Percentiles rank a stretch among this genome's conserved stretches.
These are phyloP conservation scores for Calonectria honghensis DNA, from an alignment of 2,329 filamentous ascomycete species.

Conservation along the genomic window DNA sequence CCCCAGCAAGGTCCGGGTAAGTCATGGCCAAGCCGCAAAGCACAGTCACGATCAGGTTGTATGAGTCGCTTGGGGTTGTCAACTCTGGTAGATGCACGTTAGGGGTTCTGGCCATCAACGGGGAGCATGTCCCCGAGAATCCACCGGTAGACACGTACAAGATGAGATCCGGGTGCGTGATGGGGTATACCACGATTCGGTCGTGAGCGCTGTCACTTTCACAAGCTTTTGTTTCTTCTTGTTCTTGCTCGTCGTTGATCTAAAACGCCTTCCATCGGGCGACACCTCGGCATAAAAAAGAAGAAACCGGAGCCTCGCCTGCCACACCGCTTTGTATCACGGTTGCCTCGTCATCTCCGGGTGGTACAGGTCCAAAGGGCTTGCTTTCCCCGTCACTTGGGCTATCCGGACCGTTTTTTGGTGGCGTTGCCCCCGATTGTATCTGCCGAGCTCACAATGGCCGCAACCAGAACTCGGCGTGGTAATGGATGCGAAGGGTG, in stretches of 20 bases:
- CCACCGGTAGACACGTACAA: background rate
- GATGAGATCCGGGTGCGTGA: background rate
- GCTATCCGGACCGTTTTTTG: constrained; percentile 10
- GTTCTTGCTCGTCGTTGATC: background rate
- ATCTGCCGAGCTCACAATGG: constrained; percentile 17
- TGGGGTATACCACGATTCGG: background rate
- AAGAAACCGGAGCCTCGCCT: constrained; percentile 7
- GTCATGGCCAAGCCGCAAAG: constrained; percentile 38
- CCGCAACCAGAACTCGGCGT: constrained; percentile 29
- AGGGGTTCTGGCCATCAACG: constrained; percentile 26
- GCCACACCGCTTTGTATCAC: constrained; percentile 20
- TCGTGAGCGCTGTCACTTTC: background rate
- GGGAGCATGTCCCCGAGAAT: constrained; percentile 23
- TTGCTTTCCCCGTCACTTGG: background rate
- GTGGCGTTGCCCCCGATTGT: background rate
- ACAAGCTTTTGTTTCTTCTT: background rate
- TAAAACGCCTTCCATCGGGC: background rate
- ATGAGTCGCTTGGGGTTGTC: constrained; percentile 14
- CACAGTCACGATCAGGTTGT: constrained; percentile 3
- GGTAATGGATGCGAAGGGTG: constrained; percentile 34
- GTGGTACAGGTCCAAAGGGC: background rate
- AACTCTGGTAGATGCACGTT: constrained; percentile 28
- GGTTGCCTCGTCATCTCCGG: constrained; percentile 31
- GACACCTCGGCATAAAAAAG: constrained; percentile 13
- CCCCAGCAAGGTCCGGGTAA: constrained; percentile 7